A percentile compares a stretch with the other conserved stretches of the same genome.
phyloP scores from a whole-genome alignment of 495 filamentous ascomycete genomes.

The Hypoxylon cercidicola region DNA sequence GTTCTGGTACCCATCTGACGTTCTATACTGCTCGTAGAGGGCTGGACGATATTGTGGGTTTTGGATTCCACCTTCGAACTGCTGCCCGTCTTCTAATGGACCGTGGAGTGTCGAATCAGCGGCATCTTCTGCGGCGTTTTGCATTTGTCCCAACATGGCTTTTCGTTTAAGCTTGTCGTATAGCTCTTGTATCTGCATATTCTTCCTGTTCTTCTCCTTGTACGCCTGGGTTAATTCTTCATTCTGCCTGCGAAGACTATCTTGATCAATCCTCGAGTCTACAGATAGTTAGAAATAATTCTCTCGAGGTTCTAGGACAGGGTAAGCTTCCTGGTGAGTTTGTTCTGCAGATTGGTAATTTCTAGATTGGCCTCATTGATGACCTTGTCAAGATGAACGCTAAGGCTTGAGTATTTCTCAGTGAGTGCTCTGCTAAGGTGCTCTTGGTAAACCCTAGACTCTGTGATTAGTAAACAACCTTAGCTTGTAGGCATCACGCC shows the following conservation, averaged over 20 bases:
- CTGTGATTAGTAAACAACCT: conserved; percentile 18
- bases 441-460: conserved; percentile 79
- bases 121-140: conserved; percentile 74
- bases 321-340: conserved; percentile 50
- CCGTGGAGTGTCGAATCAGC: conserved; percentile 66
- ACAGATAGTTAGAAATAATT: conserved; percentile 17
- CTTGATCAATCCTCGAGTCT: conserved; percentile 75
- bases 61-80: conserved; percentile 20
- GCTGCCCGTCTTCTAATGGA: background rate
- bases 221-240: conserved; percentile 76
- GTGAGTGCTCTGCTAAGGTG: conserved; percentile 75
- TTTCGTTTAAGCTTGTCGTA: conserved; percentile 85
- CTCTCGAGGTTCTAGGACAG: conserved; percentile 4
- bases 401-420: conserved; percentile 77
- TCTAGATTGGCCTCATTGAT: conserved; percentile 84
- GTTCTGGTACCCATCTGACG: conserved; percentile 17
- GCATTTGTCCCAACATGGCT: conserved; percentile 73
- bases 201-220: conserved; percentile 77
- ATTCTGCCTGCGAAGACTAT: conserved; percentile 76
- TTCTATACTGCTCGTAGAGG: conserved; percentile 31
- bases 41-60: conserved; percentile 11
- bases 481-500: background rate
- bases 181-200: conserved; percentile 82
- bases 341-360: conserved; percentile 73
- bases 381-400: conserved; percentile 79